Evolutionary conservation across 208 protist genomes (phyloP).

Genomic region (Leishmania tropica): DNA sequence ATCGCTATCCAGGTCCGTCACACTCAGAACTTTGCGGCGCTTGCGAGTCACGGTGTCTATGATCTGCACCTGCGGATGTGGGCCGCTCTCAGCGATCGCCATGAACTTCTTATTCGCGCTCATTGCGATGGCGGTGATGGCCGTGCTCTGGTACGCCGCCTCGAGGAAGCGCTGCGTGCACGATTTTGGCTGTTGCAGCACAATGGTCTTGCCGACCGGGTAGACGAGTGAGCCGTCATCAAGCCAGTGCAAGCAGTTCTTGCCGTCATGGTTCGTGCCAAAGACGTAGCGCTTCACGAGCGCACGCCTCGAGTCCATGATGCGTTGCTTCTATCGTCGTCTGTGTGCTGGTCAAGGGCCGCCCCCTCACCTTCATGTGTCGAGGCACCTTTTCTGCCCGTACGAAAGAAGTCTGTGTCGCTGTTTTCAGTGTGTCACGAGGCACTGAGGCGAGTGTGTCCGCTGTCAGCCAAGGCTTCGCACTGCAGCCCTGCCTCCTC

Average conservation of each 20-base stretch:
- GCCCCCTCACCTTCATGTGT: neutral
- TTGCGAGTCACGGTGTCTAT: slow-evolving; percentile 89
- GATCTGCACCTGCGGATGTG: slow-evolving; percentile 78
- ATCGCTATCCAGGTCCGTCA: slow-evolving; percentile 76
- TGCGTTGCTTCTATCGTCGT: neutral
- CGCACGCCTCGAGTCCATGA: slow-evolving; percentile 40
- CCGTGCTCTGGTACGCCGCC: slow-evolving; percentile 62
- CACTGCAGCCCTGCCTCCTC: neutral
- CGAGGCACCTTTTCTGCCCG: neutral
- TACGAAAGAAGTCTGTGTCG: neutral
- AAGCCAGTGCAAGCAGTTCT: slow-evolving; percentile 75
- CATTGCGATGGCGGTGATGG: slow-evolving; percentile 91
- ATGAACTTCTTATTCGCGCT: slow-evolving; percentile 95
- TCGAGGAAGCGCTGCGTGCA: slow-evolving; percentile 89
- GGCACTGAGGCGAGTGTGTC: neutral
- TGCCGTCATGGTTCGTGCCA: slow-evolving; percentile 67
- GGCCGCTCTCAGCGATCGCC: slow-evolving; percentile 91
- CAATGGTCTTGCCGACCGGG: slow-evolving; percentile 84
- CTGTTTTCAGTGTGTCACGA: neutral
- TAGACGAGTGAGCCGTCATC: slow-evolving; percentile 90
- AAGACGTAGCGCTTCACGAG: slow-evolving; percentile 87
- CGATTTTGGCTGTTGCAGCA: slow-evolving; percentile 77
- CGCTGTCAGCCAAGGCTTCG: neutral
- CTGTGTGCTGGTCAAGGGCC: neutral
- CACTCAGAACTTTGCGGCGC: slow-evolving; percentile 82